A percentile compares a stretch with the other conserved stretches of the same genome.
These are phyloP conservation scores for Epicoccum sorghinum DNA, from an alignment of 2,329 filamentous ascomycete genomes.

Conservation along the genomic window DNA sequence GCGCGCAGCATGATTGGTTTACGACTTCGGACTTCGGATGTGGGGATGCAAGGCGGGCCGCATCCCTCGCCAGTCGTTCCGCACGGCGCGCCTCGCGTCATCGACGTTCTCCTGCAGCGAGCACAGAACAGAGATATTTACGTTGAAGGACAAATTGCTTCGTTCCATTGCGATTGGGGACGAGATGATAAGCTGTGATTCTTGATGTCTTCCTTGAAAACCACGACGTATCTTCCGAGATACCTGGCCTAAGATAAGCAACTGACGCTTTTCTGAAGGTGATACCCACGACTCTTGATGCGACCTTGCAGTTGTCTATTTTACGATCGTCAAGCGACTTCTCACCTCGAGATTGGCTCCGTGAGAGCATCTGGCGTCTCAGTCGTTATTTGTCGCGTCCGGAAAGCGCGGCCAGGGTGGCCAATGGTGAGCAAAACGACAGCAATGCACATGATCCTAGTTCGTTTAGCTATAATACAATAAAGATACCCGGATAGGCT, in stretches of 20 bases:
- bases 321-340: too few relatives aligned
- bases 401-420: constrained; percentile 4
- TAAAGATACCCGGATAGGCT: not conserved
- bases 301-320: too few relatives aligned
- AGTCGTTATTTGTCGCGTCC: not conserved
- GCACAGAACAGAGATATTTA: too few relatives aligned
- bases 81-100: not conserved
- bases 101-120: not conserved
- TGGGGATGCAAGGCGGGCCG: constrained; percentile 9
- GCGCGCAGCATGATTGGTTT: constrained; percentile 1
- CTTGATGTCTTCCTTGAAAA: too few relatives aligned
- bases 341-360: too few relatives aligned
- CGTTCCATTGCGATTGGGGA: too few relatives aligned
- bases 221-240: too few relatives aligned
- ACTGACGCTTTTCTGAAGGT: too few relatives aligned
- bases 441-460: constrained; percentile 2
- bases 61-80: not conserved
- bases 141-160: too few relatives aligned
- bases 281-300: too few relatives aligned
- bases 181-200: too few relatives aligned
- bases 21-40: constrained; percentile 14
- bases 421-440: constrained; percentile 7
- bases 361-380: not conserved
- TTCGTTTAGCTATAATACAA: not conserved
- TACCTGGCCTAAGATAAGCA: too few relatives aligned